Evolutionary conservation across 305 asterid species (phyloP).

Genomic region (Vinca major): DNA sequence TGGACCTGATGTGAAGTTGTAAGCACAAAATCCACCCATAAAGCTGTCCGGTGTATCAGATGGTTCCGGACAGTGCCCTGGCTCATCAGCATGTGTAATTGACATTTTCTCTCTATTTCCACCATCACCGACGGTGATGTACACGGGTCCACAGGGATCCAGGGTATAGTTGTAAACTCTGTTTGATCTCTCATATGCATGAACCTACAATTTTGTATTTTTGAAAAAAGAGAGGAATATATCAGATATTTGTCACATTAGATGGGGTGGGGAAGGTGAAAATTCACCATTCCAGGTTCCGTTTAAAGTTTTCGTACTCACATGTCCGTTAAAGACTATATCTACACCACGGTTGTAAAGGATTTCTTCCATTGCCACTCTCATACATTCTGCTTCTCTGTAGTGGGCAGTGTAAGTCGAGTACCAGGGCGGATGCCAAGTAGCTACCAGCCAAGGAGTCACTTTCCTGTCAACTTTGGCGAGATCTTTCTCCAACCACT

Average conservation of each 20-base stretch:
- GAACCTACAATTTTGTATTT: slow-evolving; percentile 40
- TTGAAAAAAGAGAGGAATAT: neutral
- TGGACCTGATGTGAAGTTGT: slow-evolving; percentile 77
- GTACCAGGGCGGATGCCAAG: slow-evolving; percentile 99
- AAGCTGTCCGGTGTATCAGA: slow-evolving; percentile 56
- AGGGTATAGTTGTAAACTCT: slow-evolving; percentile 78
- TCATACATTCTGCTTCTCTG: slow-evolving; percentile 95
- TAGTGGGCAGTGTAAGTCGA: slow-evolving; percentile 73
- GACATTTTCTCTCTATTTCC: slow-evolving; percentile 96
- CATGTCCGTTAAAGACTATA: slow-evolving; percentile 13
- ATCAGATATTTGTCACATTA: neutral
- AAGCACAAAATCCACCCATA: slow-evolving; percentile 86
- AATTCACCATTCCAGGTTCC: too few species aligned
- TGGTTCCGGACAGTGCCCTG: slow-evolving; percentile 73
- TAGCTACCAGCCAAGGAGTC: slow-evolving; percentile 82
- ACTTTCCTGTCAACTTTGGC: slow-evolving; percentile 51
- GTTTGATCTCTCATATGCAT: slow-evolving; percentile 90
- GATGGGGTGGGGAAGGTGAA: neutral
- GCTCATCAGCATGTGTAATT: slow-evolving; percentile 58
- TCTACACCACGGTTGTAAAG: slow-evolving; percentile 69
- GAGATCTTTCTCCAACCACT: slow-evolving; percentile 76
- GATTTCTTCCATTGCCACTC: slow-evolving; percentile 68
- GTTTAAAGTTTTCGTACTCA: too few species aligned
- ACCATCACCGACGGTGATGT: slow-evolving; percentile 80
- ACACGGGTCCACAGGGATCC: slow-evolving; percentile 80